Evolutionary conservation across 73 alveolate species (phyloP).

Genomic region (Paramecium biaurelia): DNA sequence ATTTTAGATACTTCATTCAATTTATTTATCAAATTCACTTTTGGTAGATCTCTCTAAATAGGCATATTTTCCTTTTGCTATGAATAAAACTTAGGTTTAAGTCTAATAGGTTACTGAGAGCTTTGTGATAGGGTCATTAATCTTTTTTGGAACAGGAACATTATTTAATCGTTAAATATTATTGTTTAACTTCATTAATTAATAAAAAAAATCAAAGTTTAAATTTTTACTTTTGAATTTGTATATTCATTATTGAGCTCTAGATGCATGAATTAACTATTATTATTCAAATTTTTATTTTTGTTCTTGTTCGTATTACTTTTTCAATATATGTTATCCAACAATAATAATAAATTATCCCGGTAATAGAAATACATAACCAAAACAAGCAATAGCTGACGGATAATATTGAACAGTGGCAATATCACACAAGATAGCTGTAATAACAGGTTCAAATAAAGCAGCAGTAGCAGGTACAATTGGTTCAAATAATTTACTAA

Average conservation of each 20-base stretch:
- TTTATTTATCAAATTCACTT: background rate
- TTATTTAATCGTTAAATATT: constrained; percentile 10
- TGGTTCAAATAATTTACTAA: constrained; percentile 51
- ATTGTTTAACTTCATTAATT: constrained; percentile 18
- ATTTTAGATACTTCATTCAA: background rate
- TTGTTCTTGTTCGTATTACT: background rate
- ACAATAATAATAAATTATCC: constrained; percentile 3
- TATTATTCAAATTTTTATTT: background rate
- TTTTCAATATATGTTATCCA: background rate
- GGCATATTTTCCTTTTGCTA: background rate
- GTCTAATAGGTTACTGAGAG: constrained; percentile 24
- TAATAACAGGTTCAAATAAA: constrained; percentile 53
- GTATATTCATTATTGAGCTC: background rate
- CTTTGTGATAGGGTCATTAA: background rate
- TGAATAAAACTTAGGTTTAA: background rate
- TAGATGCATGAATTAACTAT: background rate
- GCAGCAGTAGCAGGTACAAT: constrained; percentile 57
- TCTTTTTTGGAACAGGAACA: constrained; percentile 44
- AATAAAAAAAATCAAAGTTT: background rate
- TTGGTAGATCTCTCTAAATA: background rate
- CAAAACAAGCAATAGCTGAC: constrained; percentile 54
- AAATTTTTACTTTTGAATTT: background rate
- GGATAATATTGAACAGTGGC: constrained; percentile 49
- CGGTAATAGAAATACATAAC: background rate
- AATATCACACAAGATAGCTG: constrained; percentile 23